Conservation (phyloP, 2,329 filamentous ascomycete species). For the Verticillium longisporum region DNA sequence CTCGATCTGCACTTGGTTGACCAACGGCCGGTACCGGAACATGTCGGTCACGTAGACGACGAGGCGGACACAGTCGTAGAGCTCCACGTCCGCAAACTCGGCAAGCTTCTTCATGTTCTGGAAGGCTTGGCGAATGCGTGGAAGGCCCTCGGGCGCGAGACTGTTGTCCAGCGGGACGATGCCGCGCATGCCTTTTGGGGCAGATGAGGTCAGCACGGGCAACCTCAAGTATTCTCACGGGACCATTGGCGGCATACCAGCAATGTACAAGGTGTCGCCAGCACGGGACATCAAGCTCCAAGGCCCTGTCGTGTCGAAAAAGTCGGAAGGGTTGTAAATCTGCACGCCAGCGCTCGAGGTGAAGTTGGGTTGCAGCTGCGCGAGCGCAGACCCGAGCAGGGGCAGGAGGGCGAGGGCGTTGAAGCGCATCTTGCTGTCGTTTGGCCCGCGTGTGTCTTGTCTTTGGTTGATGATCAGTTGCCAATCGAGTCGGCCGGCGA, state of each 20-base stretch:
- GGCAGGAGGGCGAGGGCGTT: background rate
- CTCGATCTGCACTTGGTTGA: conserved; percentile 22
- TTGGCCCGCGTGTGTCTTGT: background rate
- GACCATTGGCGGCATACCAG: conserved; percentile 8
- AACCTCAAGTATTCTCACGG: background rate
- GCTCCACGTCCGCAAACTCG: conserved; percentile 18
- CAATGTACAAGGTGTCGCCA: conserved; percentile 21
- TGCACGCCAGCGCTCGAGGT: conserved; percentile 19
- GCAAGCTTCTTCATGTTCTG: conserved; percentile 22
- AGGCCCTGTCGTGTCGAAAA: conserved; percentile 19
- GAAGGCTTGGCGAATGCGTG: conserved; percentile 22
- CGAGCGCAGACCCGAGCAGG: background rate
- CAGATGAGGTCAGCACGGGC: background rate
- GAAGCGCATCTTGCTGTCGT: background rate
- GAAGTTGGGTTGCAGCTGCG: conserved; percentile 15
- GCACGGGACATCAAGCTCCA: conserved; percentile 22
- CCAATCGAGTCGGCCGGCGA: background rate
- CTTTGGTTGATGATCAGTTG: background rate
- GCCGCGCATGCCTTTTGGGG: conserved; percentile 20
- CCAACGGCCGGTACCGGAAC: conserved; percentile 23
- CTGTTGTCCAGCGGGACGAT: conserved; percentile 21
- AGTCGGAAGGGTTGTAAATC: conserved; percentile 18
- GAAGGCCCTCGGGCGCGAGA: conserved; percentile 18
- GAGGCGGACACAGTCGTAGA: conserved; percentile 14
- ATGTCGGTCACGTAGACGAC: conserved; percentile 25